Percentiles rank a stretch among this genome's conserved stretches.
phyloP scores from a whole-genome alignment of 208 protist species.

The Crithidia thermophila region DNA sequence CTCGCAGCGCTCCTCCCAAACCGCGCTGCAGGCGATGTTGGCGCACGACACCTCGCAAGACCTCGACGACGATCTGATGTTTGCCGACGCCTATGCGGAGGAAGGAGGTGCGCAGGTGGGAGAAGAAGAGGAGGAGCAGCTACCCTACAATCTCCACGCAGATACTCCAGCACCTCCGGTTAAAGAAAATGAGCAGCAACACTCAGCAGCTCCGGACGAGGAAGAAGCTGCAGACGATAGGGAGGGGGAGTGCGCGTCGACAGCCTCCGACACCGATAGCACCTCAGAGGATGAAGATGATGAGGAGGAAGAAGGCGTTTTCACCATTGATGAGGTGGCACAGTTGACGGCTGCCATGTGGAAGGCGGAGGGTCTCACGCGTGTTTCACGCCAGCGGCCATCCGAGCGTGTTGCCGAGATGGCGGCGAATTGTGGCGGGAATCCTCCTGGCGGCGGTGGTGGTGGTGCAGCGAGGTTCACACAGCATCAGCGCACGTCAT shows the following conservation, averaged over 20 bases:
- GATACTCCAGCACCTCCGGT: too few relatives aligned
- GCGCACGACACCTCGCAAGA: not conserved
- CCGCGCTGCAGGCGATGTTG: not conserved
- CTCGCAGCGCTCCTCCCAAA: too few relatives aligned
- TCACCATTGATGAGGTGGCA: conserved; percentile 23
- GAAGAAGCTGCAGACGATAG: not conserved
- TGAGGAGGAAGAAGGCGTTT: conserved; percentile 20
- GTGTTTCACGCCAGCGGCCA: conserved; percentile 4
- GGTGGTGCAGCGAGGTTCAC: too few relatives aligned
- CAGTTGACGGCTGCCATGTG: conserved; percentile 32
- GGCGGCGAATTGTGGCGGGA: too few relatives aligned
- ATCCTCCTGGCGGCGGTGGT: too few relatives aligned
- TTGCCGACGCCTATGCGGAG: not conserved
- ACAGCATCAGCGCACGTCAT: too few relatives aligned
- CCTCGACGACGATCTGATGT: not conserved
- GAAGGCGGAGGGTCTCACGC: conserved; percentile 30
- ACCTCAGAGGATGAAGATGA: conserved; percentile 6
- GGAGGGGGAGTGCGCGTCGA: not conserved
- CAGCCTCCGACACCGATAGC: too few relatives aligned
- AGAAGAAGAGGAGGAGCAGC: too few relatives aligned
- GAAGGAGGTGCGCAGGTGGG: not conserved
- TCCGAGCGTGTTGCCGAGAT: too few relatives aligned
- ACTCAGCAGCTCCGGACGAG: not conserved
- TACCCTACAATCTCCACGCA: too few relatives aligned
- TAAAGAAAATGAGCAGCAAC: too few relatives aligned